Base-by-base conservation (phyloP, 805 yeast genomes). In the Candida germanica region DNA sequence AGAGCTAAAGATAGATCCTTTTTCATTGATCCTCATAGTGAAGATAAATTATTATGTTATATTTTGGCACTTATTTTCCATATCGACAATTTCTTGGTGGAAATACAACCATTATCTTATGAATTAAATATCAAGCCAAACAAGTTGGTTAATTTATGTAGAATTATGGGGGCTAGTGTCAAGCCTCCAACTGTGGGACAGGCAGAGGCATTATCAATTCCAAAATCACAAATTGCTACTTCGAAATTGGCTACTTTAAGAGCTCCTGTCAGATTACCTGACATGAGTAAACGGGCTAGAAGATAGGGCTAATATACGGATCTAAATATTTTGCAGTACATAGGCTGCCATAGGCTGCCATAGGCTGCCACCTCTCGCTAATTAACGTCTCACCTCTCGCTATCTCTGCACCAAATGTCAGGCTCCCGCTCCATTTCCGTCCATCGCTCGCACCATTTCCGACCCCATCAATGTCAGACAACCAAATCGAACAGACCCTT, bases 211-310 rank as follows among this genome's bases (percentile, higher is more conserved):
- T 73, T 79, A 46, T 83, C 83, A 20, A 70, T 83, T 40, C 76
- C 83, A 33, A 81, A 75, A 59, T 60, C 72, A 35, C 65, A 72
- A 36, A 80, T 80, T 10, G 58, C 77, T 7, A 71, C 78, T 25
- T 82, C 83, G 61, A 87, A 87, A 60, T 69, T 91, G 47, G 98
- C 97, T 3, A 62, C 77, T 12, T 73, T 93, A 59, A 80, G 76
- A 57, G 95, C 88, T 21, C 98, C 98, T 26, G 84, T 93, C 64
- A 81, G 79, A 56, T 68, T 87, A 34, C 98, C 98, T 6, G 91
- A 84, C 49, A 72, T 85, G 73, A 74, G 80, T 8, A 79, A 80
- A 66, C 72, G 85, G 53, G 79, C 79, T 26, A 69, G 30, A 27
- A 36, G 36, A 31, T 34, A 28, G 21, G 20, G 27, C 7, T n/a